Base-by-base conservation (phyloP, 495 filamentous ascomycete species). In the Hypoxylon trugodes region DNA sequence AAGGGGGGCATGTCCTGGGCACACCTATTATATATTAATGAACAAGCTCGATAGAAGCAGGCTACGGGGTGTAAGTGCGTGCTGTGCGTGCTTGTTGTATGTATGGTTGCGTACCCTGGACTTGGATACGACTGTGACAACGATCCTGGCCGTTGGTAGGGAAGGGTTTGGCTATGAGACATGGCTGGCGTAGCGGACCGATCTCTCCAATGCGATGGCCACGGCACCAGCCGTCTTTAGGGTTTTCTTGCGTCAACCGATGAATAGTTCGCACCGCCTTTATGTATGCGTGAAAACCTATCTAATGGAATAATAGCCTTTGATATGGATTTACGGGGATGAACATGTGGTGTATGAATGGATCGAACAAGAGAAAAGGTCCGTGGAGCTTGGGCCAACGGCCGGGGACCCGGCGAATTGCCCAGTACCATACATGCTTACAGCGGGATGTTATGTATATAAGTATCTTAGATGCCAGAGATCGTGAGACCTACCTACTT, bases 171-270 rank as follows among this genome's bases (percentile, higher is more conserved):
- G 47, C 0, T 33, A 43, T 33, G 37, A 60, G 62, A 60, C 55
- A 60, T 60, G 56, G 62, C 56, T 66, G 62, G 49, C 55, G 43
- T 47, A 46, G 55, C 62, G 62, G 62, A 30, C 55, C 62, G 56
- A 66, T 43, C 55, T 66, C 50, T 60, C 62, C 56, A 66, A 66
- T 56, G 32, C 56, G 43, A 19, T 66, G 62, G 49, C 28, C 33
- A 45, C 62, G 55, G 62, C 51, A 60, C 43, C 37, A 66, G 37
- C 49, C 55, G 56, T 37, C 45, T 42, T 56, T 50, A 30, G 37
- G 45, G 24, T 55, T 65, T 65, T 40, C 61, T 47, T 59, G 61
- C 54, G 59, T 59, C 61, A 54, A 65, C 48, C 26, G 59, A 41
- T 65, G 54, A 45, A 60, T 65, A 55, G 43, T 60, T 59, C 60